phyloP scores from a whole-genome alignment of 768 basidiomycete genomes.

The Sporobolomyces phaffii region DNA sequence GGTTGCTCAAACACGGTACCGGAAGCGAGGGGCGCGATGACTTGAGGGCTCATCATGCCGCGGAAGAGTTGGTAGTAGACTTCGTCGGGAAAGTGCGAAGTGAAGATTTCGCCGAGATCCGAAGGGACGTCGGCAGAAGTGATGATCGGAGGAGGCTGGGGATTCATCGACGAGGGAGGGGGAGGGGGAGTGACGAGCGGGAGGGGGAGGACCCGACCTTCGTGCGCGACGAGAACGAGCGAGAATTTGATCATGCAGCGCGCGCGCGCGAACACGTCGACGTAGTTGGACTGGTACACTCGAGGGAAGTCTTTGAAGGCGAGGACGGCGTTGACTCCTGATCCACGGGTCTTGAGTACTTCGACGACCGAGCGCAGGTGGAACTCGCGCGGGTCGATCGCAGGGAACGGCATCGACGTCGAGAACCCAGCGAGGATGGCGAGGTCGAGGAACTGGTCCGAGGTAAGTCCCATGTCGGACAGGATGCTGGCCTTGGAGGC shows the following conservation, averaged over 20 bases:
- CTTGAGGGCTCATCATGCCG: conserved; percentile 78
- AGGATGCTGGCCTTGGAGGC: conserved; percentile 73
- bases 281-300: conserved; percentile 69
- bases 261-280: conserved; percentile 79
- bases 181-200: conserved; percentile 54
- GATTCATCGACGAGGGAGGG: conserved; percentile 9
- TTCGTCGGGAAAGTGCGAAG: conserved; percentile 87
- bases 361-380: conserved; percentile 43
- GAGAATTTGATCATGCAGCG: conserved; percentile 88
- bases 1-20: conserved; percentile 78
- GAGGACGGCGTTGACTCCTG: conserved; percentile 55
- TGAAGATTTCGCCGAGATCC: conserved; percentile 92
- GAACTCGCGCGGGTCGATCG: conserved; percentile 44
- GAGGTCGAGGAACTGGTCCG: conserved; percentile 92
- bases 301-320: conserved; percentile 69
- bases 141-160: conserved; percentile 51
- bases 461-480: conserved; percentile 58
- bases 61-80: conserved; percentile 93
- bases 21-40: conserved; percentile 87
- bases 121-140: conserved; percentile 80
- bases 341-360: conserved; percentile 32
- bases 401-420: conserved; percentile 53
- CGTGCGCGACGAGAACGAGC: conserved; percentile 78
- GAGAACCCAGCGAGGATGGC: conserved; percentile 88
- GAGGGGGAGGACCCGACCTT: conserved; percentile 48